Evolutionary conservation across 257 asterid species (phyloP).

Genomic region (Forsythia viridissima): DNA sequence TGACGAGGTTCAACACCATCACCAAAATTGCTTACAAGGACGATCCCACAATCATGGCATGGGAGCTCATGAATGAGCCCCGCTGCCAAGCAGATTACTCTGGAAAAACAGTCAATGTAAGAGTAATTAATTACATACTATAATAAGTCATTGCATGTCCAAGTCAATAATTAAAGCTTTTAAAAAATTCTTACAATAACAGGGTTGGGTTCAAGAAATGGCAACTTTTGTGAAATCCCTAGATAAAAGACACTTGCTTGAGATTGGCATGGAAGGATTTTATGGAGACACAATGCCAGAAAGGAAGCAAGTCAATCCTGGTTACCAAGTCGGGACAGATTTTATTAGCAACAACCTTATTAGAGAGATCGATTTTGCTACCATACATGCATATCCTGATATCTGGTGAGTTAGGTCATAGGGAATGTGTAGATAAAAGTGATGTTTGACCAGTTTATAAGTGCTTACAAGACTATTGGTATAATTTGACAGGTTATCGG

Average conservation of each 20-base stretch:
- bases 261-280: slow-evolving; percentile 83
- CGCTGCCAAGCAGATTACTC: slow-evolving; percentile 54
- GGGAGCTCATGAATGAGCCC: slow-evolving; percentile 65
- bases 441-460: too few species aligned
- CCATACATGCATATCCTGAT: slow-evolving; percentile 77
- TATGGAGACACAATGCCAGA: slow-evolving; percentile 70
- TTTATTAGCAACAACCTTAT: slow-evolving; percentile 56
- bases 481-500: slow-evolving; percentile 43
- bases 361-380: slow-evolving; percentile 58
- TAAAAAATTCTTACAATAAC: neutral
- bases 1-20: slow-evolving; percentile 46
- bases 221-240: slow-evolving; percentile 59
- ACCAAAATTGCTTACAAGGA: slow-evolving; percentile 41
- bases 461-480: too few species aligned
- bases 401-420: slow-evolving; percentile 27
- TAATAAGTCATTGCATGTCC: neutral
- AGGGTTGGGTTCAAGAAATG: slow-evolving; percentile 64
- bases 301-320: slow-evolving; percentile 60
- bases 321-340: slow-evolving; percentile 77
- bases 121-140: neutral
- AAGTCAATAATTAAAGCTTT: neutral
- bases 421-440: too few species aligned
- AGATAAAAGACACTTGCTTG: slow-evolving; percentile 57
- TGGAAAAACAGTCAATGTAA: slow-evolving; percentile 43
- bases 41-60: slow-evolving; percentile 57